Percentiles rank a stretch among this genome's conserved stretches.
Evolutionary conservation across 75 land plant genomes (phyloP).

Genomic region (Adiantum capillusveneris): DNA sequence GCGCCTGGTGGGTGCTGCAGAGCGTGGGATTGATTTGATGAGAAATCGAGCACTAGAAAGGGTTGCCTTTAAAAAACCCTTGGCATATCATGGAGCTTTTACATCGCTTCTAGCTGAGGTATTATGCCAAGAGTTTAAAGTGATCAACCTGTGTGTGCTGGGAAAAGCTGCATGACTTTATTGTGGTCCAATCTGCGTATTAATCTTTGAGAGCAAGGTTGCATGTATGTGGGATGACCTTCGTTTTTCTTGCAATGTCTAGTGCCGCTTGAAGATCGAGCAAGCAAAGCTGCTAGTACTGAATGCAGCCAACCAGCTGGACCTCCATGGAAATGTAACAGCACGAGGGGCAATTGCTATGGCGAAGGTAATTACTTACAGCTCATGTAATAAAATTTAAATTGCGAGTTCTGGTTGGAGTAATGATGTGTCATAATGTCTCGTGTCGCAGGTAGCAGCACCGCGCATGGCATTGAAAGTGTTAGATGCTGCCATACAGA

Average conservation of each 20-base stretch:
- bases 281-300: constrained; percentile 74
- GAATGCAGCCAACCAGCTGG: constrained; percentile 92
- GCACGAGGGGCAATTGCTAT: constrained; percentile 92
- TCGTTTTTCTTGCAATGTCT: constrained; percentile 14
- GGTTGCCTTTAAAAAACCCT: constrained; percentile 77
- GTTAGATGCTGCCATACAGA: constrained; percentile 91
- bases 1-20: constrained; percentile 91
- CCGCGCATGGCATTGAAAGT: constrained; percentile 87
- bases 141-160: too few relatives aligned
- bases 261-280: constrained; percentile 89
- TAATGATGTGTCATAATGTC: neutral
- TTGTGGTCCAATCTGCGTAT: too few relatives aligned
- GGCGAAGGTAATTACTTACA: constrained; percentile 66
- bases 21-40: constrained; percentile 93
- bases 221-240: too few relatives aligned
- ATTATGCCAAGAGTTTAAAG: too few relatives aligned
- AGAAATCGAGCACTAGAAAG: constrained; percentile 63
- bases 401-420: too few relatives aligned
- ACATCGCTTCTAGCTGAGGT: constrained; percentile 86
- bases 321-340: constrained; percentile 67
- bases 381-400: neutral
- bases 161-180: too few relatives aligned
- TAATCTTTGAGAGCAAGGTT: too few relatives aligned
- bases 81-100: constrained; percentile 91
- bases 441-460: constrained; percentile 70